Base-by-base conservation (phyloP, 441 rosid genomes). In the Arabidopsis hybrid region DNA sequence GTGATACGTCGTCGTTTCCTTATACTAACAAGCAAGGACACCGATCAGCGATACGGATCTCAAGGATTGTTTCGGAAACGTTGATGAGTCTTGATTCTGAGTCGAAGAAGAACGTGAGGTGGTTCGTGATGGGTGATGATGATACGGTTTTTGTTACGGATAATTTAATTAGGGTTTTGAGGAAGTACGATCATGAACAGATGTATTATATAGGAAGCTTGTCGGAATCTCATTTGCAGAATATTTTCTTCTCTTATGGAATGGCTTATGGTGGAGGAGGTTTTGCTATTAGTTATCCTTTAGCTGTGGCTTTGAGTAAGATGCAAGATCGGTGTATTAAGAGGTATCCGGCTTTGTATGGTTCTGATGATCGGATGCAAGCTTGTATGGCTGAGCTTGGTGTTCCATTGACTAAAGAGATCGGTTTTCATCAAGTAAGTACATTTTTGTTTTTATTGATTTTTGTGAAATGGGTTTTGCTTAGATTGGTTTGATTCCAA, bases 331-430 rank as follows among this genome's bases (percentile, higher is more conserved):
- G 85, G 35, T 95, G 99, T 57, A 91, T 95, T n/a, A 83, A 83
- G 79, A 80, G 97, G 53, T 95, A 95, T 66, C 99, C 99, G 0
- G 94, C 88, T 6, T 71, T 95, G 76, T 95, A 95, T 79, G 99
- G 99, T 34, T 95, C 99, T 52, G 99, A 95, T 77, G 99, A 95
- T 52, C 82, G 99, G 77, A 92, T 95, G 83, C 99, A 95, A 76
- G 99, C 99, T 43, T 95, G 99, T 83, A 92, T 95, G 99, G 97
- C 99, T 0, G 99, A 95, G 82, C 95, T 95, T 85, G 99, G 99
- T 45, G 98, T 95, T 59, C 99, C 99, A 57, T 96, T 95, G 85
- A 92, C 97, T 61, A 95, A 88, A 46, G 97, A 95, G 85, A 80
- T 79, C 82, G 99, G 99, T 2, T 95, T 95, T 74, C 98, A 95